Evolutionary conservation across 163 green algal species (phyloP).

Genomic region (Scenedesmus sp.): DNA sequence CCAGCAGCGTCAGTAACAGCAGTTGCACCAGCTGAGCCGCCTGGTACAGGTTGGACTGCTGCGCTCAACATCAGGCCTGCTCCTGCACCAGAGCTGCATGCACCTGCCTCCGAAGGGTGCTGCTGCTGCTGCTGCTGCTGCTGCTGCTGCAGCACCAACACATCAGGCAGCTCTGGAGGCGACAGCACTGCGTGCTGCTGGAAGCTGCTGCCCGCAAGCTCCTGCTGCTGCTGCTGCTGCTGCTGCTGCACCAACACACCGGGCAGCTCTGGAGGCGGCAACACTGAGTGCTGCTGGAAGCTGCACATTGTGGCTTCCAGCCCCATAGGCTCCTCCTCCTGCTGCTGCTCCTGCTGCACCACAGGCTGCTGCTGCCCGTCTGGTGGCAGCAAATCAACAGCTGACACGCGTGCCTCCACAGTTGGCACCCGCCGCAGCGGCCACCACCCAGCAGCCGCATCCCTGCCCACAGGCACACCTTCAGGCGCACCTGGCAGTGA

Average conservation of each 20-base stretch:
- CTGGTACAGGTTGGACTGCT: background rate
- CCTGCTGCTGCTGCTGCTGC: too few species aligned
- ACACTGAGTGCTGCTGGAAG: too few species aligned
- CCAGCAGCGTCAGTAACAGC: too few species aligned
- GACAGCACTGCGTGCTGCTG: too few species aligned
- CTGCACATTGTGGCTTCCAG: too few species aligned
- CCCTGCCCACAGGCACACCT: background rate
- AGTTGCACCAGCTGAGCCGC: background rate
- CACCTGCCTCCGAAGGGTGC: background rate
- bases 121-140: background rate
- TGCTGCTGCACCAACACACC: too few species aligned
- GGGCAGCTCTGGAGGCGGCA: too few species aligned
- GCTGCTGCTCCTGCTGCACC: background rate
- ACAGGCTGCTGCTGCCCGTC: background rate
- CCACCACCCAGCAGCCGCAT: background rate
- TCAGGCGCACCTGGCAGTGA: background rate
- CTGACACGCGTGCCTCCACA: background rate
- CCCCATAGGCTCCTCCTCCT: background rate
- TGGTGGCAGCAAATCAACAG: background rate
- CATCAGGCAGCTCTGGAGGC: too few species aligned
- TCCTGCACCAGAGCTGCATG: background rate
- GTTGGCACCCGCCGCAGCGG: background rate
- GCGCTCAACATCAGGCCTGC: background rate
- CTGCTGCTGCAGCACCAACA: too few species aligned
- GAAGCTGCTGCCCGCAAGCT: too few species aligned